Evolutionary conservation across 495 filamentous ascomycete species (phyloP), one percentile per base, ranked within the genome.

Genomic region (Articulospora tetracladia): DNA sequence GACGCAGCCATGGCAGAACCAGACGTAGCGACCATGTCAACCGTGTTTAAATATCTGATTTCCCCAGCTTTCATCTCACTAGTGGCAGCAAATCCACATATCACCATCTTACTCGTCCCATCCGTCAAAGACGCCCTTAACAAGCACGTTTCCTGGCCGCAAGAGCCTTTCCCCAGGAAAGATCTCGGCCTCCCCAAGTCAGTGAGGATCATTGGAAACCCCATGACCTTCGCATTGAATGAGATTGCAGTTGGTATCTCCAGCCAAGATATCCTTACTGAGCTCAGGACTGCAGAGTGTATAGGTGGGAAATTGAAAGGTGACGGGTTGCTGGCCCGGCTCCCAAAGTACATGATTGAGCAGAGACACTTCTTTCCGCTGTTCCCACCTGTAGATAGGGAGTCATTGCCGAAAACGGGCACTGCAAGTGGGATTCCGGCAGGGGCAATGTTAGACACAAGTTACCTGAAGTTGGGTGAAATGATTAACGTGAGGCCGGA

Each of bases 281-380:
- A 95, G 67, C 73, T 98, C 20, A 77, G 87, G 10, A 77, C 80
- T n/a, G 84, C 92, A 65, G 92, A 97, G 71, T 81, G 91, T 11
- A 75, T 84, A 6, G 72, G 73, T 20, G 68, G 71, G 15, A 79
- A 80, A 36, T 80, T 80, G 0, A 69, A 70, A 8, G 80, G 86
- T 44, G 52, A 60, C 6, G 47, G 47, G 6, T 53, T 89, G 22
- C 77, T 95, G 36, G 83, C 86, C 4, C 72, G 94, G 26, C 68
- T 89, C 19, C 80, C 87, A 3, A 82, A 83, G 46, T 85, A 91
- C 64, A 70, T 98, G 27, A 81, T 98, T 57, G 86, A 93, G 69
- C 94, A 98, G 73, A 78, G 91, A 1, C 90, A 93, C 72, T 97
- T 90, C 71, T 91, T 89, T 68, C 94, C 94, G 13, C 69, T 98